phyloP scores from a whole-genome alignment of 306 rosid genomes.

The Ziziphus jujuba region DNA sequence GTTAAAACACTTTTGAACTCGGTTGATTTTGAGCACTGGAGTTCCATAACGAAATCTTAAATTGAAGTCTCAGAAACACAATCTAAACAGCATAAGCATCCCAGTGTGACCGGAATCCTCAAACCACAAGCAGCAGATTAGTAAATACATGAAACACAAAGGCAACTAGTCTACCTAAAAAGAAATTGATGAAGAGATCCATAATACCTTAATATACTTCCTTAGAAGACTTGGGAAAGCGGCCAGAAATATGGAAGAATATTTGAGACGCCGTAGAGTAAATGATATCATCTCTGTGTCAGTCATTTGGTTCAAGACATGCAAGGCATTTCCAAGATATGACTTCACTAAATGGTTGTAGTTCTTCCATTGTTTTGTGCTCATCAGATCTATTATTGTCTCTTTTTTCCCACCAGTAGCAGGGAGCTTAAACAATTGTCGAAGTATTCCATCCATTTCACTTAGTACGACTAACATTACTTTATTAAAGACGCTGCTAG shows the following conservation, averaged over 20 bases:
- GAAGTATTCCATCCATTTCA: constrained; percentile 86
- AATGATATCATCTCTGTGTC: constrained; percentile 88
- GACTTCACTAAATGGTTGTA: constrained; percentile 78
- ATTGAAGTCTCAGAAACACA: constrained; percentile 7
- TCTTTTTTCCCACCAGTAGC: constrained; percentile 79
- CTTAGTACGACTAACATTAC: constrained; percentile 77
- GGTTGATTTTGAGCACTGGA: too few species aligned
- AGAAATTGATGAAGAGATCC: background rate
- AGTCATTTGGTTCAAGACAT: constrained; percentile 94
- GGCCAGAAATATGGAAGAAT: constrained; percentile 72
- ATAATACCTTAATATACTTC: constrained; percentile 78
- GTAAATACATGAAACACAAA: constrained; percentile 11
- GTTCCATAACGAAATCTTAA: background rate
- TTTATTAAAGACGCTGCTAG: constrained; percentile 85
- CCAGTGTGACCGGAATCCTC: background rate
- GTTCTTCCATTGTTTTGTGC: constrained; percentile 70
- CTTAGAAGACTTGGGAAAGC: constrained; percentile 88
- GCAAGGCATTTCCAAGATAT: constrained; percentile 90
- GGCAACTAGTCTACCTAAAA: constrained; percentile 22
- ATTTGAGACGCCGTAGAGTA: constrained; percentile 75
- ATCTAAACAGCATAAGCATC: background rate
- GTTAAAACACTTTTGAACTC: too few species aligned
- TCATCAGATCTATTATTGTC: constrained; percentile 60
- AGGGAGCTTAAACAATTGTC: constrained; percentile 79
- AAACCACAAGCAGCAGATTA: background rate